phyloP scores from a whole-genome alignment of 176 grass and related monocot species.

The Rhynchospora tenuis region DNA sequence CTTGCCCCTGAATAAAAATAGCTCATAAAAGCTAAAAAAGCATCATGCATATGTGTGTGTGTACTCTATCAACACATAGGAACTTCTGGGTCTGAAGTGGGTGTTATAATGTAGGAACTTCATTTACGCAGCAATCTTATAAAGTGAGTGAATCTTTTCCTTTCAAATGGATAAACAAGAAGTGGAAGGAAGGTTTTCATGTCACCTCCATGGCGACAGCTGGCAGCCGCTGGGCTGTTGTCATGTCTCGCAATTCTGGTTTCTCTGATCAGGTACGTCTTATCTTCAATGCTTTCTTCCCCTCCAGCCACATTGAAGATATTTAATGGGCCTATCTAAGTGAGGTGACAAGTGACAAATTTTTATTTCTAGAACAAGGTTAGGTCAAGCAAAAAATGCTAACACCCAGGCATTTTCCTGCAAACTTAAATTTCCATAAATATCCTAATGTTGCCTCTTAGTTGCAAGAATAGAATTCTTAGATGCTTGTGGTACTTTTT shows the following conservation, averaged over 20 bases:
- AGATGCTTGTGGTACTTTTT: background rate
- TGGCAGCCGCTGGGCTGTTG: constrained; percentile 67
- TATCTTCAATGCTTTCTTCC: background rate
- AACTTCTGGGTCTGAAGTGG: background rate
- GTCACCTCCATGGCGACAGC: constrained; percentile 78
- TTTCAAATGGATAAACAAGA: constrained; percentile 93
- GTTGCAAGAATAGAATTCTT: background rate
- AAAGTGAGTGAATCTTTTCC: constrained; percentile 92
- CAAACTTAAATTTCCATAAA: background rate
- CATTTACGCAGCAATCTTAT: constrained; percentile 74
- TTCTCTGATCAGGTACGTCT: constrained; percentile 57
- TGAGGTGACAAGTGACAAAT: background rate
- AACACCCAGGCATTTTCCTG: background rate
- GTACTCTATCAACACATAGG: background rate
- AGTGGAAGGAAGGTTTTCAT: constrained; percentile 94
- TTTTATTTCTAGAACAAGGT: background rate
- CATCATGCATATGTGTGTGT: background rate
- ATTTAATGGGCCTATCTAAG: background rate
- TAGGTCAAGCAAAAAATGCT: background rate
- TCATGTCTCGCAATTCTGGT: constrained; percentile 75
- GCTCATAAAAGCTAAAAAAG: background rate
- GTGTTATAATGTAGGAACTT: constrained; percentile 41
- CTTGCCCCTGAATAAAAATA: background rate
- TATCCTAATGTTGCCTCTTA: background rate
- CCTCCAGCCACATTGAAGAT: background rate